These are phyloP conservation scores for Diversispora eburnea DNA, from an alignment of 192 early-diverging fungal species.

Conservation along the genomic window DNA sequence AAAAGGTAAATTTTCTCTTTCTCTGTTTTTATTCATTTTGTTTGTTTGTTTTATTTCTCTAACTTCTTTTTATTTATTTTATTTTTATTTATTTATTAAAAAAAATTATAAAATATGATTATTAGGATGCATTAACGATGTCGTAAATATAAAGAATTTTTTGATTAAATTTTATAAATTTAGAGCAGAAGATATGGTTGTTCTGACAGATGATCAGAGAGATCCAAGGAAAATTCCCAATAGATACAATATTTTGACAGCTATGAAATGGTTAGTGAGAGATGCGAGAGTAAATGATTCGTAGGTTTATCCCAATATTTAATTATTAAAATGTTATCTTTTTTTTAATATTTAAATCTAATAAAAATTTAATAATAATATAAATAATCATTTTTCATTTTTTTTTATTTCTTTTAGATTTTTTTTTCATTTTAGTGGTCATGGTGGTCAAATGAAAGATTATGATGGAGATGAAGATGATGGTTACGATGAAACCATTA, in stretches of 20 bases:
- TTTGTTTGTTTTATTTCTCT: background rate
- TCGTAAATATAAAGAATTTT: slow-evolving; percentile 72
- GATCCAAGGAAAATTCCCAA: slow-evolving; percentile 65
- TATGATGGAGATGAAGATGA: slow-evolving; percentile 72
- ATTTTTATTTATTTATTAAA: slow-evolving; percentile 65
- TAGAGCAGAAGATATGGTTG: slow-evolving; percentile 63
- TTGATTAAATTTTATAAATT: slow-evolving; percentile 64
- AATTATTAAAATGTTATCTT: background rate
- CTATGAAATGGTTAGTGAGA: slow-evolving; percentile 73
- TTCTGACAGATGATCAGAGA: slow-evolving; percentile 74
- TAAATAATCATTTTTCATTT: background rate
- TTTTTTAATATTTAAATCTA: background rate
- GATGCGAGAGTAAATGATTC: slow-evolving; percentile 75
- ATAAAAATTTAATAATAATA: too few species aligned
- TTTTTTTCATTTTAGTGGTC: slow-evolving; percentile 82
- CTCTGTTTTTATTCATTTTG: background rate
- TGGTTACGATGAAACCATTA: slow-evolving; percentile 76
- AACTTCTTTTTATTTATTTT: background rate
- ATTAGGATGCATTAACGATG: slow-evolving; percentile 78
- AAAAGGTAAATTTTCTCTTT: slow-evolving; percentile 31
- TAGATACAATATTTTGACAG: slow-evolving; percentile 68
- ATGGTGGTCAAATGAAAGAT: slow-evolving; percentile 63
- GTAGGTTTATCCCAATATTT: slow-evolving; percentile 30
- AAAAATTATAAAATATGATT: slow-evolving; percentile 62
- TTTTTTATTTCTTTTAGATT: slow-evolving; percentile 40